These are phyloP conservation scores for Zoysia pacifica DNA, from an alignment of 176 grass and related monocot genomes.

Conservation along the genomic window DNA sequence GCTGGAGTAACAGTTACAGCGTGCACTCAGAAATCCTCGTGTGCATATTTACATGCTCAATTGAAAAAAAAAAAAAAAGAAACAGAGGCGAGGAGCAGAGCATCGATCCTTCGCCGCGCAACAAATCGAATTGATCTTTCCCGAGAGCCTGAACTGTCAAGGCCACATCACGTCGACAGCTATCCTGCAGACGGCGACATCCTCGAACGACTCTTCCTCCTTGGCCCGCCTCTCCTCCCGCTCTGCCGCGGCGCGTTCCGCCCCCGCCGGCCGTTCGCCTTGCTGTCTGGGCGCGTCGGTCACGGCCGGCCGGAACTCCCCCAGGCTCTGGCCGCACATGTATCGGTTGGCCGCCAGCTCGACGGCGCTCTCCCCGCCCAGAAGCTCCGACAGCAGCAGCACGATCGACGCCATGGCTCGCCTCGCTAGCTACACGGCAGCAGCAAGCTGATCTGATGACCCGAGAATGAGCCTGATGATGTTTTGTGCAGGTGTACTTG, in stretches of 20 bases:
- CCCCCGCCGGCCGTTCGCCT: background rate
- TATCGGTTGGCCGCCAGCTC: conserved; percentile 43
- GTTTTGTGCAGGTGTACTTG: background rate
- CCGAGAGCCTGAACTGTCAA: background rate
- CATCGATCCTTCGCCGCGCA: background rate
- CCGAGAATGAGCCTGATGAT: background rate
- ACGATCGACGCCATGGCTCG: conserved; percentile 51
- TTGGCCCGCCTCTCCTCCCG: background rate
- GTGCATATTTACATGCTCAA: background rate
- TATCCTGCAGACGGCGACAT: conserved; percentile 30
- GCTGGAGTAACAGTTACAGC: background rate
- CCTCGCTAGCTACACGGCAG: background rate
- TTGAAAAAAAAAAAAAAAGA: background rate
- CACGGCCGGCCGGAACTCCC: conserved; percentile 38
- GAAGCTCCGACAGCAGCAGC: conserved; percentile 54
- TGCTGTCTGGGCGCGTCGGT: background rate
- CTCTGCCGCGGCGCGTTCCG: background rate
- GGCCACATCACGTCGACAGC: conserved; percentile 57
- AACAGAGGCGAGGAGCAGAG: background rate
- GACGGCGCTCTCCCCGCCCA: conserved; percentile 46
- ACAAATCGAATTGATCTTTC: background rate
- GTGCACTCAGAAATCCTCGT: background rate
- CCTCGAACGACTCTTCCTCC: conserved; percentile 33
- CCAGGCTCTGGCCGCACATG: conserved; percentile 38
- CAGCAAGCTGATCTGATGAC: background rate